These are phyloP conservation scores for Leccinum disarticulatum DNA, from an alignment of 768 basidiomycete genomes.

Conservation along the genomic window DNA sequence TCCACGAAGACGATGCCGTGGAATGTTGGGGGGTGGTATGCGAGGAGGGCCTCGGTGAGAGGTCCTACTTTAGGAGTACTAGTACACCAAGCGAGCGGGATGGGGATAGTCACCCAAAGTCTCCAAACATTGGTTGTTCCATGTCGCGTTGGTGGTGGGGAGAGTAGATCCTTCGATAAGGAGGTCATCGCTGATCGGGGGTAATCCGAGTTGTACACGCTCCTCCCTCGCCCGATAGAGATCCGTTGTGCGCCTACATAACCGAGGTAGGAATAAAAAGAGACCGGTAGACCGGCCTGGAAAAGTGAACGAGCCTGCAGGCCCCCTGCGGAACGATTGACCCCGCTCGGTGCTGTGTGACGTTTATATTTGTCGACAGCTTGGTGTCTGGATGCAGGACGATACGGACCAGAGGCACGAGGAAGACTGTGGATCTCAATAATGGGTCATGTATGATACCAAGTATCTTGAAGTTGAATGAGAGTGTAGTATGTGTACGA, in stretches of 20 bases:
- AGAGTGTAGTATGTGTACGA: not conserved
- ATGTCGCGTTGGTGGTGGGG: slow-evolving; percentile 60
- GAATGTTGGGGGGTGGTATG: no score
- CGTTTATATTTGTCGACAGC: slow-evolving; percentile 28
- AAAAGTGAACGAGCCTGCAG: slow-evolving; percentile 55
- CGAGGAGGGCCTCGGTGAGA: no score
- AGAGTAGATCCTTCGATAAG: slow-evolving; percentile 76
- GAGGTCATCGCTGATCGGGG: slow-evolving; percentile 53
- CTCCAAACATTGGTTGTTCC: slow-evolving; percentile 84
- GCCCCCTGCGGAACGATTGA: slow-evolving; percentile 42
- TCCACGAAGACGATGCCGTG: no score
- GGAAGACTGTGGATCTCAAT: slow-evolving; percentile 49
- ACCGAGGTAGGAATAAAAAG: slow-evolving; percentile 60
- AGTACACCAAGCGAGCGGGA: no score
- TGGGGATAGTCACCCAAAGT: slow-evolving; percentile 66
- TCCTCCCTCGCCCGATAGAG: slow-evolving; percentile 58
- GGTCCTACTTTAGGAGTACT: no score
- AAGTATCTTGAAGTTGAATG: not conserved
- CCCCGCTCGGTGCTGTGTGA: slow-evolving; percentile 28
- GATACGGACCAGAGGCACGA: slow-evolving; percentile 58
- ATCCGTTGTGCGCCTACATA: slow-evolving; percentile 67
- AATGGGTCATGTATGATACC: not conserved
- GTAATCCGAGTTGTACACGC: slow-evolving; percentile 56
- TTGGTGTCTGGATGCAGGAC: slow-evolving; percentile 26
- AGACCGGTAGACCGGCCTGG: slow-evolving; percentile 46